phyloP scores from a whole-genome alignment of 1,284 basidiomycete genomes.

The Ustilago loliicola region DNA sequence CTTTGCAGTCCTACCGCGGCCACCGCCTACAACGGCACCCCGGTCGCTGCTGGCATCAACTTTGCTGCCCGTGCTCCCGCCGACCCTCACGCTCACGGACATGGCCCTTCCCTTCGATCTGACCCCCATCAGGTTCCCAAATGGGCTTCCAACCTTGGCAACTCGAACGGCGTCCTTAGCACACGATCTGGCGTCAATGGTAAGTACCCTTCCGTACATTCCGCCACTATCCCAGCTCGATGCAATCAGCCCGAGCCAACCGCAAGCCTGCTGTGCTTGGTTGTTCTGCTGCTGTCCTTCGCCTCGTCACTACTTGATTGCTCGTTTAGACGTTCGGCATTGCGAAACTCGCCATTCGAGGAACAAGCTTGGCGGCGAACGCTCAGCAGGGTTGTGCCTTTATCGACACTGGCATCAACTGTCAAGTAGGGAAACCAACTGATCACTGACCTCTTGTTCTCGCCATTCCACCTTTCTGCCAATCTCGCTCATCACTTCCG shows the following conservation, averaged over 20 bases:
- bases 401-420: neutral
- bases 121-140: constrained; percentile 56
- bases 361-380: too few relatives aligned
- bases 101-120: constrained; percentile 56
- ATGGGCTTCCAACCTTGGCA: constrained; percentile 50
- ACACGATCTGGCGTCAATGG: constrained; percentile 55
- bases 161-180: constrained; percentile 55
- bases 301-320: neutral
- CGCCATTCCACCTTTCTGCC: neutral
- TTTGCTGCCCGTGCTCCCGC: constrained; percentile 59
- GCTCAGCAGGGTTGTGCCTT: neutral
- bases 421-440: too few relatives aligned
- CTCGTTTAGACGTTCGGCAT: neutral
- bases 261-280: neutral
- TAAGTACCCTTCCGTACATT: constrained; percentile 22
- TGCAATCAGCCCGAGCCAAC: neutral
- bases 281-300: neutral
- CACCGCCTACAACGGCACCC: constrained; percentile 56
- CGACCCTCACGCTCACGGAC: constrained; percentile 59
- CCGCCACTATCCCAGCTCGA: neutral
- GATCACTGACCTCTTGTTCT: neutral
- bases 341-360: too few relatives aligned
- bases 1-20: constrained; percentile 54
- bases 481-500: neutral
- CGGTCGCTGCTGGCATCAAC: constrained; percentile 61